Percentiles rank a stretch among this genome's conserved stretches.
These are phyloP conservation scores for Trypanosoma congolense DNA, from an alignment of 208 protist species.

Conservation along the genomic window DNA sequence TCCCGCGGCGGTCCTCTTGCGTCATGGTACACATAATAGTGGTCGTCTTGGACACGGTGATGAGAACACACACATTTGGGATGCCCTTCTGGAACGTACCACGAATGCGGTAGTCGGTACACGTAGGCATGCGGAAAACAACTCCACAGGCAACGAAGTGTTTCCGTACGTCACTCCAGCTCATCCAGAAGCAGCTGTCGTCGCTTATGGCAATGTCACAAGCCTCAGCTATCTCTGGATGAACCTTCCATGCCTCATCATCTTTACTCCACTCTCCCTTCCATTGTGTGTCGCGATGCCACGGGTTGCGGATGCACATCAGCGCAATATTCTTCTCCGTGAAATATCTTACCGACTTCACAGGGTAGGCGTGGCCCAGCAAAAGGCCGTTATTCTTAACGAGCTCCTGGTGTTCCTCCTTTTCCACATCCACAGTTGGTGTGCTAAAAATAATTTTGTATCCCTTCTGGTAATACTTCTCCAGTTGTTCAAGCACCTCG, in stretches of 20 bases:
- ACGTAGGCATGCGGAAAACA: constrained; percentile 41
- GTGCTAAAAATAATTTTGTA: constrained; percentile 28
- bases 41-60: constrained; percentile 26
- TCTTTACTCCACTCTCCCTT: constrained; percentile 22
- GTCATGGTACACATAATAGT: constrained; percentile 24
- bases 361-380: constrained; percentile 20
- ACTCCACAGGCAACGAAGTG: constrained; percentile 63
- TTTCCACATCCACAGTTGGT: constrained; percentile 4
- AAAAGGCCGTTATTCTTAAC: constrained; percentile 24
- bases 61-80: constrained; percentile 39
- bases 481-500: constrained; percentile 17
- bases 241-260: constrained; percentile 13
- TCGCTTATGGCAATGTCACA: constrained; percentile 1
- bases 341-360: constrained; percentile 12
- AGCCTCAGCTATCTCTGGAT: constrained; percentile 22
- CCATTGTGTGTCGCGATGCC: constrained; percentile 20
- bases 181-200: constrained; percentile 65
- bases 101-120: constrained; percentile 41
- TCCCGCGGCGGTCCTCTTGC: constrained; percentile 26
- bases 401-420: constrained; percentile 5
- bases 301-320: constrained; percentile 25
- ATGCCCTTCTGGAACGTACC: constrained; percentile 31
- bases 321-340: constrained; percentile 12
- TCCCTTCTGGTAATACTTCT: constrained; percentile 18
- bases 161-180: constrained; percentile 44